Conservation (phyloP, 2,329 filamentous ascomycete species). For the Colletotrichum tanaceti region DNA sequence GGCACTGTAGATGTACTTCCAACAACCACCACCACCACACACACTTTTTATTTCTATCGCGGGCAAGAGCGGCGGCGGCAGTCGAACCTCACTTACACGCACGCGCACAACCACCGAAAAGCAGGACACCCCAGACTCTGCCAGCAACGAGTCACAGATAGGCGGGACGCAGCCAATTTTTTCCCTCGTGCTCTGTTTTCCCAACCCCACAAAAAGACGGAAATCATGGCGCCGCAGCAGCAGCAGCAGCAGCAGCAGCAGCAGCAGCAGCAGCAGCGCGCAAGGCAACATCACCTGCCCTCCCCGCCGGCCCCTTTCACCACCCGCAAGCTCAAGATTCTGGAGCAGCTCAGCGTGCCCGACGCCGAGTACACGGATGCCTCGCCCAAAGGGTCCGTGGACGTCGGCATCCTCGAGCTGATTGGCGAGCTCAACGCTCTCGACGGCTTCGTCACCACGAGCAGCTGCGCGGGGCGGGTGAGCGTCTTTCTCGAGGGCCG, state of each 20-base stretch:
- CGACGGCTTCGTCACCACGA: constrained; percentile 87
- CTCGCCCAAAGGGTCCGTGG: constrained; percentile 89
- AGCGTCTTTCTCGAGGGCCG: constrained; percentile 89
- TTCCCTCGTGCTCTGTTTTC: neutral
- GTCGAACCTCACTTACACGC: constrained; percentile 37
- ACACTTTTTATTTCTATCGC: constrained; percentile 11
- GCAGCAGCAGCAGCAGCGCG: constrained; percentile 19
- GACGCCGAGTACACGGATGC: constrained; percentile 80
- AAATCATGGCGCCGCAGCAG: constrained; percentile 19
- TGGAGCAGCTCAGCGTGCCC: constrained; percentile 76
- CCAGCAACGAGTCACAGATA: neutral
- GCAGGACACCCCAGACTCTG: neutral
- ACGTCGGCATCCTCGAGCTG: constrained; percentile 79
- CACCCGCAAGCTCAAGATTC: constrained; percentile 77
- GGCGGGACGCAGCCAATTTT: neutral
- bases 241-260: constrained; percentile 4
- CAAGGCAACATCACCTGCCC: constrained; percentile 42
- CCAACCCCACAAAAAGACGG: neutral
- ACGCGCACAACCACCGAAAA: neutral
- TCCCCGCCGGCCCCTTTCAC: constrained; percentile 57
- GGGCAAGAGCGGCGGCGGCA: neutral
- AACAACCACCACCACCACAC: neutral
- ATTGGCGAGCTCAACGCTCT: constrained; percentile 82
- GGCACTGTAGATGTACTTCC: constrained; percentile 29
- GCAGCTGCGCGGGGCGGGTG: constrained; percentile 88